Conservation (phyloP, 306 rosid species). For the Crataegus laevigata region DNA sequence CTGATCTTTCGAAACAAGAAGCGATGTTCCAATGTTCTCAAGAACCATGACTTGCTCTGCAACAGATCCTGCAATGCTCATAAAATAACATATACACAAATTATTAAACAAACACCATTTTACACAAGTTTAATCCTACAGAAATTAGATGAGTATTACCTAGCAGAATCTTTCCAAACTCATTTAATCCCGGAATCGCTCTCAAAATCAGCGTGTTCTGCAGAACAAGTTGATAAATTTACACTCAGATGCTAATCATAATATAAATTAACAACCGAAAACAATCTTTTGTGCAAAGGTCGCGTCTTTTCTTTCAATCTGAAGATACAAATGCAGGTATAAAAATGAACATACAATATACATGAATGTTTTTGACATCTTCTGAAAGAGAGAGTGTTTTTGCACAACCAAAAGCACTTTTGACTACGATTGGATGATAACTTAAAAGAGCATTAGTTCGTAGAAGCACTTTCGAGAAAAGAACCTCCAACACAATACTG, state of each 20-base stretch:
- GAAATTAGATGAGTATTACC: constrained; percentile 33
- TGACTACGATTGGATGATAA: too few relatives aligned
- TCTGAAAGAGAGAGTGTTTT: too few relatives aligned
- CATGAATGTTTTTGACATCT: too few relatives aligned
- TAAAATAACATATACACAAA: not conserved
- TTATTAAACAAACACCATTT: not conserved
- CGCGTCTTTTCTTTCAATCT: too few relatives aligned
- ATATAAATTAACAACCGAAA: not conserved
- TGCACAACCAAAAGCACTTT: too few relatives aligned
- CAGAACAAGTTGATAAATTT: not conserved
- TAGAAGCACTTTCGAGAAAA: too few relatives aligned
- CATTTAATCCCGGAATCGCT: constrained; percentile 84
- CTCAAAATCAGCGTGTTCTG: constrained; percentile 90
- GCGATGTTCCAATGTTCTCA: constrained; percentile 94
- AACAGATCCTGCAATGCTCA: constrained; percentile 55
- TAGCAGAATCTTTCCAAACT: constrained; percentile 66
- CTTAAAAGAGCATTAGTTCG: too few relatives aligned
- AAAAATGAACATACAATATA: too few relatives aligned
- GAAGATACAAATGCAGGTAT: too few relatives aligned
- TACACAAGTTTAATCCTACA: not conserved
- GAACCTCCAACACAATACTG: too few relatives aligned
- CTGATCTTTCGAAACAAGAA: constrained; percentile 91
- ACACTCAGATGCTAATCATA: not conserved
- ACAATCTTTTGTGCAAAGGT: not conserved
- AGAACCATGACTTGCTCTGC: constrained; percentile 95